Evolutionary conservation across 1,139 yeast species (phyloP).

Genomic region (Blastobotrys capitulatus): DNA sequence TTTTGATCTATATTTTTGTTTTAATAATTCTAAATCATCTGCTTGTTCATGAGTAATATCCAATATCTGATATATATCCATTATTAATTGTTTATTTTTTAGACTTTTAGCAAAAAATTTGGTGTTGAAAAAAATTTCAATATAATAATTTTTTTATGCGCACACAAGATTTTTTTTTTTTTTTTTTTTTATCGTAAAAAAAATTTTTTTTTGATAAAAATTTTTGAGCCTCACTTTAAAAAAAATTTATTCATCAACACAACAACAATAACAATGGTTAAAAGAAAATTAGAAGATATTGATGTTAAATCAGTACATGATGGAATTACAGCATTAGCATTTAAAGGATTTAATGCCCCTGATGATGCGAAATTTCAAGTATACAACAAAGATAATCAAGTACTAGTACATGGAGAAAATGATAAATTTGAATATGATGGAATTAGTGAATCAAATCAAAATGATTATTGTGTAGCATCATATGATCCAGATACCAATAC

Average conservation of each 20-base stretch:
- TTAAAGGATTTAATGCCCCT: slow-evolving; percentile 70
- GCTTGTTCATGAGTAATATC: slow-evolving; percentile 29
- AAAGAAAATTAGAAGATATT: slow-evolving; percentile 13
- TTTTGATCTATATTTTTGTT: slow-evolving; percentile 53
- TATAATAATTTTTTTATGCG: too few relatives aligned
- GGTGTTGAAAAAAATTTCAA: slow-evolving; percentile 3
- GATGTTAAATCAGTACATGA: slow-evolving; percentile 4
- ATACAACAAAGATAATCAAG: slow-evolving; percentile 47
- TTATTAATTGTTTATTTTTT: not conserved
- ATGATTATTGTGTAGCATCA: slow-evolving; percentile 54
- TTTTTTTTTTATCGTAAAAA: too few relatives aligned
- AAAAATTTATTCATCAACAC: not conserved
- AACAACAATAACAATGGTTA: slow-evolving; percentile 5
- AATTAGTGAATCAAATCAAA: slow-evolving; percentile 38
- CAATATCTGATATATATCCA: slow-evolving; percentile 46
- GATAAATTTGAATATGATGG: slow-evolving; percentile 72
- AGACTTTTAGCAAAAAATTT: too few relatives aligned
- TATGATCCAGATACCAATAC: slow-evolving; percentile 58
- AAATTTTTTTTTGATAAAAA: not conserved
- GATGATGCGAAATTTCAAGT: slow-evolving; percentile 55
- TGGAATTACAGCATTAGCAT: slow-evolving; percentile 41
- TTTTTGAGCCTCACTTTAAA: not conserved
- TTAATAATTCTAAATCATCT: slow-evolving; percentile 44
- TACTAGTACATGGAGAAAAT: slow-evolving; percentile 72
- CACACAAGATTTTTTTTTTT: too few relatives aligned